Conservation (phyloP, 345 rosid species). For the Populus tremula region DNA sequence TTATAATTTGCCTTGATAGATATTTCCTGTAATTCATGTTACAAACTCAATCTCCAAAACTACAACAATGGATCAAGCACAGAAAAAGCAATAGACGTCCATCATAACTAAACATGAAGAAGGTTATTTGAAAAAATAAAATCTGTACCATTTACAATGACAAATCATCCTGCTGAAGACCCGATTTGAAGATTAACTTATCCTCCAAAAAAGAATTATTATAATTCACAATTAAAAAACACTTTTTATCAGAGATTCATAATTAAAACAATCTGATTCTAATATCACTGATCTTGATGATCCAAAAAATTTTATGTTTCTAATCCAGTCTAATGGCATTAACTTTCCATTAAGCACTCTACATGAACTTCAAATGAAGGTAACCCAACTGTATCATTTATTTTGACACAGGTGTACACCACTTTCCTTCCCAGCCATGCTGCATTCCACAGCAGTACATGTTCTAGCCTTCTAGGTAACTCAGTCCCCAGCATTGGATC, state of each 20-base stretch:
- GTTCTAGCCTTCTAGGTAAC: neutral
- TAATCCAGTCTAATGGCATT: neutral
- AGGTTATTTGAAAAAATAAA: neutral
- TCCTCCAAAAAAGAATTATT: neutral
- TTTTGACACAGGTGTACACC: neutral
- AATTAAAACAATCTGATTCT: neutral
- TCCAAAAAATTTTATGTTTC: neutral
- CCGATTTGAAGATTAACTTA: neutral
- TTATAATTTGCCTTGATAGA: neutral
- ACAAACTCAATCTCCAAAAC: neutral
- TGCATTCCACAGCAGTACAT: neutral
- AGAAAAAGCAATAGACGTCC: neutral
- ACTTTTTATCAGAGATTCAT: neutral
- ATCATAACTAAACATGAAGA: neutral
- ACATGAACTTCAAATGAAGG: neutral
- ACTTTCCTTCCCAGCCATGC: neutral
- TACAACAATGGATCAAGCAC: neutral
- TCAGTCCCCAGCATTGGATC: neutral
- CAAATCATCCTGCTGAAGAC: neutral
- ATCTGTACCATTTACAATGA: neutral
- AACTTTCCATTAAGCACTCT: neutral
- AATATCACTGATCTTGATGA: neutral
- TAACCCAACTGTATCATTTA: neutral
- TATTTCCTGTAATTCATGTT: neutral
- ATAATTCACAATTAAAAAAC: neutral